Percentiles rank a stretch among this genome's conserved stretches.
These are phyloP conservation scores for Diaporthe sp. DNA, from an alignment of 2,329 filamentous ascomycete genomes.

Conservation along the genomic window DNA sequence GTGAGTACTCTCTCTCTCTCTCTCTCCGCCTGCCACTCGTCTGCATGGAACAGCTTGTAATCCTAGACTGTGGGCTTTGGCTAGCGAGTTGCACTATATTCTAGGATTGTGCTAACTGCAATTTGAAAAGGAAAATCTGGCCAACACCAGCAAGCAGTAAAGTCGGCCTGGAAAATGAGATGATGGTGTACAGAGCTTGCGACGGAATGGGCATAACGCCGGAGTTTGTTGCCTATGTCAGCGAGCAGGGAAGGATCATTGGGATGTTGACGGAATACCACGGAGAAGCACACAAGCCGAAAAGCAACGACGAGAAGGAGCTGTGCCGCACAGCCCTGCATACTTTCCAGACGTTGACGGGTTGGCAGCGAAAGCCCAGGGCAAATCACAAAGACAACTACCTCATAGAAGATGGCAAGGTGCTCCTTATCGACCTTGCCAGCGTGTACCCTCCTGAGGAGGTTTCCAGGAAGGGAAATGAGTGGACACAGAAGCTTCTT, in stretches of 20 bases:
- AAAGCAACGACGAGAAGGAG: slow-evolving; percentile 13
- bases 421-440: slow-evolving; percentile 32
- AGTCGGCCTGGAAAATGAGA: slow-evolving; percentile 33
- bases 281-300: slow-evolving; percentile 20
- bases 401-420: slow-evolving; percentile 33
- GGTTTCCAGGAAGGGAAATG: background rate
- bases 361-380: slow-evolving; percentile 31
- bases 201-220: slow-evolving; percentile 13
- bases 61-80: no score
- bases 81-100: background rate
- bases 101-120: background rate
- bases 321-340: slow-evolving; percentile 31
- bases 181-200: slow-evolving; percentile 36
- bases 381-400: slow-evolving; percentile 32
- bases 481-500: slow-evolving; percentile 11
- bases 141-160: slow-evolving; percentile 18
- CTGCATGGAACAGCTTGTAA: background rate
- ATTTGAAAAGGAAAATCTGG: slow-evolving; percentile 28
- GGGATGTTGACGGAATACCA: slow-evolving; percentile 31
- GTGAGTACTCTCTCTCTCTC: background rate
- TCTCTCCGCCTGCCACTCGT: background rate
- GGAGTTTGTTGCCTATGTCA: slow-evolving; percentile 33
- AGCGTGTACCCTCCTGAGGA: slow-evolving; percentile 5
- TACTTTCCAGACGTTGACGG: slow-evolving; percentile 24
- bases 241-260: slow-evolving; percentile 36